phyloP scores from a whole-genome alignment of 257 asterid genomes.

The Solanum infundibuliforme region DNA sequence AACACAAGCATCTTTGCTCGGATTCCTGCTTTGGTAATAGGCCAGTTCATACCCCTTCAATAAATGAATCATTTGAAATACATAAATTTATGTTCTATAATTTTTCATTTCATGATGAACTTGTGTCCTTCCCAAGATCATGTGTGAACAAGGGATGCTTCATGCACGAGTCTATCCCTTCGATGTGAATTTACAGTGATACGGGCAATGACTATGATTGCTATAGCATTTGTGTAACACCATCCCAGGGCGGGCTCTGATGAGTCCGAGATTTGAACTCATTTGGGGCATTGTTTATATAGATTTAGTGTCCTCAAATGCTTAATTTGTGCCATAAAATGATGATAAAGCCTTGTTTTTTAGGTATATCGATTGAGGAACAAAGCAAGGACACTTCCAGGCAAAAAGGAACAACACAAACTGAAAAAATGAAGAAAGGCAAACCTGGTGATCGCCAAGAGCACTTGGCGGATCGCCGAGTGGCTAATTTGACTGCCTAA shows the following conservation, averaged over 20 bases:
- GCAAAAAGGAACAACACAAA: too few species aligned
- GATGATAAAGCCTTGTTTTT: too few species aligned
- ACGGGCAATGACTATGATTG: background rate
- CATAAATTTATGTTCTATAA: background rate
- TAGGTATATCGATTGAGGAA: too few species aligned
- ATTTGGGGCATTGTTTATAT: too few species aligned
- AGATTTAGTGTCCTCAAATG: too few species aligned
- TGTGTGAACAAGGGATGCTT: background rate
- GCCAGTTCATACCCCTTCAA: slow-evolving; percentile 19
- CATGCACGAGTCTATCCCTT: background rate
- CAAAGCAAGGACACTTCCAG: too few species aligned
- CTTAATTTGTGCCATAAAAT: too few species aligned
- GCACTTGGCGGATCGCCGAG: too few species aligned
- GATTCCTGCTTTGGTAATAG: slow-evolving; percentile 87
- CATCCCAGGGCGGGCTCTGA: background rate
- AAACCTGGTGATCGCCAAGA: too few species aligned
- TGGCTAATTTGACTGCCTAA: too few species aligned
- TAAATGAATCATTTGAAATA: background rate
- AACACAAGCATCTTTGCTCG: slow-evolving; percentile 80
- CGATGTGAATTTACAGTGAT: background rate
- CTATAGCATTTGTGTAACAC: background rate
- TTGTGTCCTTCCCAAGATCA: background rate
- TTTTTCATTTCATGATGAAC: background rate
- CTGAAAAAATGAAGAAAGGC: too few species aligned
- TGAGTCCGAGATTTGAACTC: too few species aligned